Evolutionary conservation across 352 stramenopile species (phyloP).

Genomic region (Phytophthora kernoviae): DNA sequence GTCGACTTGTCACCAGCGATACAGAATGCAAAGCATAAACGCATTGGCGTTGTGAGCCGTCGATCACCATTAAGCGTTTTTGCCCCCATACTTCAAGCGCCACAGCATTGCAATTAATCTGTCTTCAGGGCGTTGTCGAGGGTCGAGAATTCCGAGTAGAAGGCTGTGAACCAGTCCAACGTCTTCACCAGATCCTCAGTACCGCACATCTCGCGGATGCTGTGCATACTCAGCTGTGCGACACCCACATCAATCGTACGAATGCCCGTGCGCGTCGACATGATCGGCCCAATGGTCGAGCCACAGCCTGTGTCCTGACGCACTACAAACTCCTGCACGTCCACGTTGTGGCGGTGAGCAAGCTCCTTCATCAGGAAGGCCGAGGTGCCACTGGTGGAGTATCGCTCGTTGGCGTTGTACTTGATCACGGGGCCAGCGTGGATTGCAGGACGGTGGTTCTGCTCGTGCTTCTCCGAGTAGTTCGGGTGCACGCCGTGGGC

Average conservation of each 20-base stretch:
- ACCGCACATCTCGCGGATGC: slow-evolving; percentile 95
- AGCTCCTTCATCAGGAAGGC: slow-evolving; percentile 93
- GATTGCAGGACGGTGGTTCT: slow-evolving; percentile 91
- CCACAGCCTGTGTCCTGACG: slow-evolving; percentile 96
- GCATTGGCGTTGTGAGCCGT: too few relatives aligned
- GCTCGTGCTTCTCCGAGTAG: slow-evolving; percentile 96
- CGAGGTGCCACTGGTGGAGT: slow-evolving; percentile 95
- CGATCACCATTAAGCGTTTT: neutral
- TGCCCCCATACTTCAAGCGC: too few relatives aligned
- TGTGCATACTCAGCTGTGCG: slow-evolving; percentile 98
- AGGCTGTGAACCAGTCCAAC: slow-evolving; percentile 92
- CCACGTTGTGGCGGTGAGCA: slow-evolving; percentile 78
- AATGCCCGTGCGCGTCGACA: slow-evolving; percentile 95
- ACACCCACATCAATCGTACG: slow-evolving; percentile 97
- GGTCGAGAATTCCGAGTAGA: slow-evolving; percentile 92
- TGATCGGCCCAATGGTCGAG: slow-evolving; percentile 97
- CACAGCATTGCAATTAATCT: slow-evolving; percentile 34
- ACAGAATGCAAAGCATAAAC: too few relatives aligned
- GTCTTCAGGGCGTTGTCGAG: slow-evolving; percentile 88
- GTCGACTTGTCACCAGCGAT: too few relatives aligned
- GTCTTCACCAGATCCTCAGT: slow-evolving; percentile 82
- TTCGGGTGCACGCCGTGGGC: slow-evolving; percentile 98
- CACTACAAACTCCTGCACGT: slow-evolving; percentile 97
- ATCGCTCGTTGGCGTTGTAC: slow-evolving; percentile 98
- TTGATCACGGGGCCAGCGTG: slow-evolving; percentile 98